Conservation (phyloP, 2,329 filamentous ascomycete genomes). For the Fusarium tuaranense region DNA sequence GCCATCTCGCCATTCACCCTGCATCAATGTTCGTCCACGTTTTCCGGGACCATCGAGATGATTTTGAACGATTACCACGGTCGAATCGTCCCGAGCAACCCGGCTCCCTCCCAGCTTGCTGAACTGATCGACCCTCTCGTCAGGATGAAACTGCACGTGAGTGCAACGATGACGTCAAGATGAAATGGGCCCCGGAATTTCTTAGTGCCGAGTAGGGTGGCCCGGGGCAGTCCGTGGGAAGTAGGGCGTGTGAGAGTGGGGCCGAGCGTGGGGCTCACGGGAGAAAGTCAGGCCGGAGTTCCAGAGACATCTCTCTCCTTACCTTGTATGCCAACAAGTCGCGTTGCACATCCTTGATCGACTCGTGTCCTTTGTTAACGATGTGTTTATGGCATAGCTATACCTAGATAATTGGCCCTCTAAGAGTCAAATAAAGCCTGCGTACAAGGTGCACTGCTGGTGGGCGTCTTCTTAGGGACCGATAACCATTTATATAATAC, state of each 20-base stretch:
- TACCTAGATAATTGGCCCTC: not conserved
- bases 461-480: not conserved
- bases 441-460: not conserved
- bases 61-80: not conserved
- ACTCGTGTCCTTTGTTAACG: not conserved
- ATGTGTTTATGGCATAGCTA: not conserved
- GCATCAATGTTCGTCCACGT: not conserved
- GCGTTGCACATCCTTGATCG: not conserved
- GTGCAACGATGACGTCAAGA: not conserved
- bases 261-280: not conserved
- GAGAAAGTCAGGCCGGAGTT: not conserved
- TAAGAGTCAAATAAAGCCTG: not conserved
- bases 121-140: too few species aligned
- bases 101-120: too few species aligned
- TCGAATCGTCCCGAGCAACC: not conserved
- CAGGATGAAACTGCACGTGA: too few species aligned
- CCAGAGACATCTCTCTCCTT: not conserved
- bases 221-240: not conserved
- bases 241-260: not conserved
- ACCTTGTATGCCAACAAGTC: not conserved
- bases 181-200: not conserved
- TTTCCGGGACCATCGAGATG: not conserved
- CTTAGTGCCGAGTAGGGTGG: not conserved
- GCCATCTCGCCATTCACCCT: not conserved
- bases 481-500: not conserved